phyloP scores from a whole-genome alignment of 208 protist genomes.

The Leishmania turanica region DNA sequence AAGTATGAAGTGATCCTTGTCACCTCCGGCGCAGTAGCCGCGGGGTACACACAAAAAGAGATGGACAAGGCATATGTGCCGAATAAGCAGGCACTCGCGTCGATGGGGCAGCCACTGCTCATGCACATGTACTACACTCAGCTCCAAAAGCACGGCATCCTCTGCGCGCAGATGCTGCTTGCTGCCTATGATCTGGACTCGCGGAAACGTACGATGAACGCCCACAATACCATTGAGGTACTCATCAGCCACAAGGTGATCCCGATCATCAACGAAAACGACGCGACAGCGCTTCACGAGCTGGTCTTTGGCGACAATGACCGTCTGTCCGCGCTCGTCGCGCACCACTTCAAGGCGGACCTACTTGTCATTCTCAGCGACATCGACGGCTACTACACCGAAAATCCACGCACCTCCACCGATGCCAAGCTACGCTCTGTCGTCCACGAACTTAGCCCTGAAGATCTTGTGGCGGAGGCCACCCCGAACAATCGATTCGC shows the following conservation, averaged over 20 bases:
- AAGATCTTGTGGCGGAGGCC: conserved; percentile 26
- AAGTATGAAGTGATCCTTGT: conserved; percentile 82
- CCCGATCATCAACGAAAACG: conserved; percentile 46
- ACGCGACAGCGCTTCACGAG: conserved; percentile 48
- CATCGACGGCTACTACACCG: conserved; percentile 86
- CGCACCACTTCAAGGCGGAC: conserved; percentile 70
- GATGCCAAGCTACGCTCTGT: conserved; percentile 31
- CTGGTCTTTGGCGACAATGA: conserved; percentile 64
- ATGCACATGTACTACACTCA: conserved; percentile 56
- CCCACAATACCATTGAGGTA: conserved; percentile 42
- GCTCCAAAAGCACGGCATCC: conserved; percentile 66
- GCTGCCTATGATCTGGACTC: conserved; percentile 63
- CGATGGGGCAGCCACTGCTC: conserved; percentile 20
- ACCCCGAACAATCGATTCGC: conserved; percentile 37
- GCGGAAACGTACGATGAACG: conserved; percentile 57
- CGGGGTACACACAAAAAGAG: conserved; percentile 60
- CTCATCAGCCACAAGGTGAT: conserved; percentile 62
- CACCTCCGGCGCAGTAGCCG: conserved; percentile 65
- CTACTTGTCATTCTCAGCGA: conserved; percentile 83
- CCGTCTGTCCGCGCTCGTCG: conserved; percentile 59
- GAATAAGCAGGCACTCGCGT: conserved; percentile 31
- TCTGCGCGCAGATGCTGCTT: conserved; percentile 62
- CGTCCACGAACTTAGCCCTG: conserved; percentile 19
- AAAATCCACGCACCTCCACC: conserved; percentile 37
- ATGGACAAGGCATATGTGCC: conserved; percentile 38